phyloP scores from a whole-genome alignment of 139 green algal genomes.

The Chlorella sp. region DNA sequence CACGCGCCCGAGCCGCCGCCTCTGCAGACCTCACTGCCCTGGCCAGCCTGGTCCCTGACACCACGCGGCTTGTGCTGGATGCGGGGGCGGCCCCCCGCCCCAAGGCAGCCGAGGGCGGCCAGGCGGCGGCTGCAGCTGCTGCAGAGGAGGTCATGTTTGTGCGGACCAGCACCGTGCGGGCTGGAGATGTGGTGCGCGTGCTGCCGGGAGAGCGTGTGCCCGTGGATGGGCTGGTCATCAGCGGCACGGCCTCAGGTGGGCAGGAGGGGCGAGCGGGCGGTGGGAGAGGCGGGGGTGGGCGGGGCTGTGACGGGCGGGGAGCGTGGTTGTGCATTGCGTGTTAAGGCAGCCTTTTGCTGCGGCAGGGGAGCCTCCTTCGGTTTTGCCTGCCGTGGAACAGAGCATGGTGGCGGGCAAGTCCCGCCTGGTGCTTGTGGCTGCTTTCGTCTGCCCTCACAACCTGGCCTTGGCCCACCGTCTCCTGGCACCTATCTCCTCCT shows the following conservation, averaged over 20 bases:
- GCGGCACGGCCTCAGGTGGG: constrained; percentile 2
- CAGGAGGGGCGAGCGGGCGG: background rate
- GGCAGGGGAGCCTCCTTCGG: background rate
- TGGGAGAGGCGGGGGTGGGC: background rate
- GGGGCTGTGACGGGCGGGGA: background rate
- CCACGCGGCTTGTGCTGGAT: constrained; percentile 74
- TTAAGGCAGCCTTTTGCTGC: background rate
- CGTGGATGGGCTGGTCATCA: constrained; percentile 86
- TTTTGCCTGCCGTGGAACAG: background rate
- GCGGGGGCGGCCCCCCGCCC: constrained; percentile 35
- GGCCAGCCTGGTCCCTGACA: constrained; percentile 79
- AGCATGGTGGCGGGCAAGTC: too few species aligned
- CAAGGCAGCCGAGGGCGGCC: background rate
- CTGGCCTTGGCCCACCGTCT: too few species aligned
- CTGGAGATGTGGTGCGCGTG: constrained; percentile 74
- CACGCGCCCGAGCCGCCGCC: constrained; percentile 58
- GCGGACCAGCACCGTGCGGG: constrained; percentile 52
- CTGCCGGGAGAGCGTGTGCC: constrained; percentile 92
- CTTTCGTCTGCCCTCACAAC: too few species aligned
- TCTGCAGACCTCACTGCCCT: constrained; percentile 74
- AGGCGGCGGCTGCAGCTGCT: background rate
- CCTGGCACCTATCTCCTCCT: too few species aligned
- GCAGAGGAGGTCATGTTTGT: constrained; percentile 59
- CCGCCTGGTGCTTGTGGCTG: too few species aligned
- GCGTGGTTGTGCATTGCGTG: background rate